Evolutionary conservation across 805 yeast species (phyloP), one percentile per base, ranked within the genome.

Genomic region (Ascoidea asiatica): DNA sequence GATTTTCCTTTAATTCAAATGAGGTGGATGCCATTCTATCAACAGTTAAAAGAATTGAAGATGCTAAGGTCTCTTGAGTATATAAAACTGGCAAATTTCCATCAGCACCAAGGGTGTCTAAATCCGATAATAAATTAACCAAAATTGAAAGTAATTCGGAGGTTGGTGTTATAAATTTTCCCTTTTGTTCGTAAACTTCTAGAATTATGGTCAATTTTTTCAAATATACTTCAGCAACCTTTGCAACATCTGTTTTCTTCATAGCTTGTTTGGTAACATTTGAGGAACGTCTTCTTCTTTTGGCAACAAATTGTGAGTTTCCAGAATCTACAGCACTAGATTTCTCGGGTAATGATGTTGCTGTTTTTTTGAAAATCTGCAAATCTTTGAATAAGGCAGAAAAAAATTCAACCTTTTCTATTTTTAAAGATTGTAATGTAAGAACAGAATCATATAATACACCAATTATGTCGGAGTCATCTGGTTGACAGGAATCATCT

Each of bases 21-120:
- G 59, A 50, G 15, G 57, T 50, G 19, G 58, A 53, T 50, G 75
- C 75, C 64, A 85, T 63, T 5, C 69, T 64, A 40, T 72, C 68
- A 21, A 89, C 79, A 19, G 81, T 70, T 50, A 77, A 73, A 42
- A 79, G 70, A 84, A 92, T 81, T 59, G 95, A 85, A 39, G 84
- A 75, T 2, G 96, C 92, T 48, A 92, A 66, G 0, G 90, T 77
- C 59, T 92, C 97, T 63, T 92, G 95, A 1, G 95, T 81, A 53
- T 89, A 90, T 40, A 85, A 67, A 4, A 90, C 90, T 4, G 98
- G 95, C 49, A 92, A 66, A 46, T 87, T 86, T 38, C 95, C 95
- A 58, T 89, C 97, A 50, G 77, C 79, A 39, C 95, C 95, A 41
- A 92, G 69, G 22, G 95, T 79, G 58, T 84, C 92, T 51, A 83